A percentile compares a stretch with the other conserved stretches of the same genome.
Conservation (phyloP, 345 rosid genomes). For the Citrus unshiu region DNA sequence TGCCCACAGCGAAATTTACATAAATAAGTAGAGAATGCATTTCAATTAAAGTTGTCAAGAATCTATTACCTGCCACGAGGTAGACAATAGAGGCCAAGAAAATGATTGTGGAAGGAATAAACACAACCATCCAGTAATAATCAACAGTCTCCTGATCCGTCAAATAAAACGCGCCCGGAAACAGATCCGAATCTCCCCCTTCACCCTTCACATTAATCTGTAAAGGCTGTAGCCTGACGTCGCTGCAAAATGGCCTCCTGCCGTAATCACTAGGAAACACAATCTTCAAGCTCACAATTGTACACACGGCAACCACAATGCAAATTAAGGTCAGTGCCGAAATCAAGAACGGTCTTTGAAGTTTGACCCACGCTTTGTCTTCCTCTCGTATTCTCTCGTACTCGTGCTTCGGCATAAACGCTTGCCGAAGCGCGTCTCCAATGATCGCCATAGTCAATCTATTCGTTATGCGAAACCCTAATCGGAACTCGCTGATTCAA, state of each 20-base stretch:
- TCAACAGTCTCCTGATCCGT: constrained; percentile 89
- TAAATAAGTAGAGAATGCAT: background rate
- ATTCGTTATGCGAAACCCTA: background rate
- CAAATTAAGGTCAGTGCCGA: constrained; percentile 31
- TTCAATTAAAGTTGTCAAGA: background rate
- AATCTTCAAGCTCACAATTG: constrained; percentile 67
- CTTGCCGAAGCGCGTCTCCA: constrained; percentile 83
- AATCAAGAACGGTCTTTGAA: constrained; percentile 51
- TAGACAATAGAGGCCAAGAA: constrained; percentile 63
- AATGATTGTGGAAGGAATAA: constrained; percentile 56
- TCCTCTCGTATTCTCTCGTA: constrained; percentile 82
- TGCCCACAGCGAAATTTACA: background rate
- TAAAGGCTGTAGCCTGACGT: constrained; percentile 50
- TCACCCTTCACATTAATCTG: constrained; percentile 46
- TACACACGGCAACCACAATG: constrained; percentile 44
- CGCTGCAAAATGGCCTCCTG: constrained; percentile 74
- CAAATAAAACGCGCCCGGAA: constrained; percentile 70
- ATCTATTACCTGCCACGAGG: constrained; percentile 64
- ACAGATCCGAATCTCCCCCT: constrained; percentile 50
- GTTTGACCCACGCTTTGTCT: constrained; percentile 73
- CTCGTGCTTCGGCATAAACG: constrained; percentile 87
- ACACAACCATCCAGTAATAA: constrained; percentile 88
- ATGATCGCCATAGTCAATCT: constrained; percentile 55
- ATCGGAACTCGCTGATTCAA: background rate
- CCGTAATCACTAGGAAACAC: constrained; percentile 59